Conservation (phyloP, 352 stramenopile species). For the Globisporangium cederbergense region DNA sequence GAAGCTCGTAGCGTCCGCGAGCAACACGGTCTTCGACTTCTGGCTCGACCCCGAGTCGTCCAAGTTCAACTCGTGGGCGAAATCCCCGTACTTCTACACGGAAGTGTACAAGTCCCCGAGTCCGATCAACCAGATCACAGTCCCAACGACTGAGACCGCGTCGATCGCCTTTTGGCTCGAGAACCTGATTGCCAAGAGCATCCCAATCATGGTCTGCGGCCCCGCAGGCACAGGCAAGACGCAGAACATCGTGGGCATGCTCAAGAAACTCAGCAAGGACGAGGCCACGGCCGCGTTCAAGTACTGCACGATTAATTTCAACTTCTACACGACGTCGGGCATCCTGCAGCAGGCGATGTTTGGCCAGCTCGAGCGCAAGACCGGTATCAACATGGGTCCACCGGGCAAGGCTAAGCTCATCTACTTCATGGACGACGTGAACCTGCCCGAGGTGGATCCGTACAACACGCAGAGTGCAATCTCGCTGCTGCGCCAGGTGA, state of each 20-base stretch:
- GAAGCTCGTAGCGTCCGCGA: conserved; percentile 90
- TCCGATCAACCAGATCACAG: conserved; percentile 88
- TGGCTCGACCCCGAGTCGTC: conserved; percentile 92
- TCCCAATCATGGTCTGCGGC: conserved; percentile 94
- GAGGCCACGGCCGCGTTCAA: conserved; percentile 78
- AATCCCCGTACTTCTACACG: conserved; percentile 94
- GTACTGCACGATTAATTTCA: conserved; percentile 95
- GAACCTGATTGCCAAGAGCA: conserved; percentile 87
- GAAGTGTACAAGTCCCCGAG: conserved; percentile 84
- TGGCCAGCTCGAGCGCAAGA: conserved; percentile 94
- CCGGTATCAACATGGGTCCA: conserved; percentile 90
- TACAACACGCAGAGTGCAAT: conserved; percentile 97
- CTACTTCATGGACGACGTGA: conserved; percentile 97
- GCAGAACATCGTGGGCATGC: conserved; percentile 92
- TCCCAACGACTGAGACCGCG: conserved; percentile 94
- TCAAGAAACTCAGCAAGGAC: conserved; percentile 91
- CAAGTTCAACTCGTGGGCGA: conserved; percentile 94
- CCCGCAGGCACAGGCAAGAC: conserved; percentile 95
- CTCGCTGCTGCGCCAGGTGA: conserved; percentile 92
- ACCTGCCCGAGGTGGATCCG: conserved; percentile 93
- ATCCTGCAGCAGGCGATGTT: conserved; percentile 93
- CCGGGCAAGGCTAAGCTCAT: conserved; percentile 92
- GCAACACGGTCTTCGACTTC: conserved; percentile 97
- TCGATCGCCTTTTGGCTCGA: conserved; percentile 96
- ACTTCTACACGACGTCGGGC: conserved; percentile 95